These are phyloP conservation scores for Prosopis cineraria DNA, from an alignment of 306 rosid species.

Conservation along the genomic window DNA sequence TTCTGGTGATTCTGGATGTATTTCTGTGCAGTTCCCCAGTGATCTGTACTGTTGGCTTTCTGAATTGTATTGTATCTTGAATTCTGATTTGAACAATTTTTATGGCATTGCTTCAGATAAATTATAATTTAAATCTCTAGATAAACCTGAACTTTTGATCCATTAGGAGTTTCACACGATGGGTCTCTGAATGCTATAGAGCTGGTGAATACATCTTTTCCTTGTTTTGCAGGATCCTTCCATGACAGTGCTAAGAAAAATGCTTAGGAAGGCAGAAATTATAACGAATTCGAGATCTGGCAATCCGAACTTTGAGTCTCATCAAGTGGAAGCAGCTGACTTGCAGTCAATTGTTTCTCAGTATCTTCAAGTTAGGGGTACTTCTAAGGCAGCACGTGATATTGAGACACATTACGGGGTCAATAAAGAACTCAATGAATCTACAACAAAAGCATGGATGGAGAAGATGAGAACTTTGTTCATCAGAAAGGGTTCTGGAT, in stretches of 20 bases:
- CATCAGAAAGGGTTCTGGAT: slow-evolving; percentile 94
- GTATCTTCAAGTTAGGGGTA: slow-evolving; percentile 86
- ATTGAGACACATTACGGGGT: slow-evolving; percentile 68
- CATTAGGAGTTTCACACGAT: not conserved
- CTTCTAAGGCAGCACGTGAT: slow-evolving; percentile 69
- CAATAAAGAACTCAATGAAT: slow-evolving; percentile 61
- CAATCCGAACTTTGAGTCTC: slow-evolving; percentile 77
- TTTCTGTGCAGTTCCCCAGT: not conserved
- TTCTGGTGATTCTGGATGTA: not conserved
- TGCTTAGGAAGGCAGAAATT: slow-evolving; percentile 70
- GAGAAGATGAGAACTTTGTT: slow-evolving; percentile 90
- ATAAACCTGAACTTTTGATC: not conserved
- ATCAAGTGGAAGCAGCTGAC: slow-evolving; percentile 81
- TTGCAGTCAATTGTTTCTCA: slow-evolving; percentile 69
- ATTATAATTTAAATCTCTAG: not conserved
- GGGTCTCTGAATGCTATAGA: not conserved
- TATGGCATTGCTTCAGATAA: not conserved
- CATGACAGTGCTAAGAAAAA: slow-evolving; percentile 67
- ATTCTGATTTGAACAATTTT: not conserved
- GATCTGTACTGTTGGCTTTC: not conserved
- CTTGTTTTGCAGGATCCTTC: slow-evolving; percentile 78
- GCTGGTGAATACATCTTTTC: slow-evolving; percentile 4
- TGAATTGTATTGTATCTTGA: not conserved
- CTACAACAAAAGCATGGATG: slow-evolving; percentile 89
- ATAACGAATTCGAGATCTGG: slow-evolving; percentile 87